Percentiles rank a stretch among this genome's conserved stretches.
These are phyloP conservation scores for Tylopilus sp. DNA, from an alignment of 768 basidiomycete species.

Conservation along the genomic window DNA sequence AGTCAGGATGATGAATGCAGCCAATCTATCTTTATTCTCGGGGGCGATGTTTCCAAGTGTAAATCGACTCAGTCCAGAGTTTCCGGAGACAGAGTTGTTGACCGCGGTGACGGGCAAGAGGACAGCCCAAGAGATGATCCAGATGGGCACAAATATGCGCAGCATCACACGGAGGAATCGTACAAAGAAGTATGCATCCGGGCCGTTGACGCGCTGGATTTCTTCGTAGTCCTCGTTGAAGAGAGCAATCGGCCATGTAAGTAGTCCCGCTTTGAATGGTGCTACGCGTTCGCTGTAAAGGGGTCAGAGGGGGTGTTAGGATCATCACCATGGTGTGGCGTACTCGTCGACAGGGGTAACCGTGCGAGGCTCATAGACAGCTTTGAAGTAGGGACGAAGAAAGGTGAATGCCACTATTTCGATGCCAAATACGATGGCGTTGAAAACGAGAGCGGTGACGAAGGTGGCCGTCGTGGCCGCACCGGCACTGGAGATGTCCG, in stretches of 20 bases:
- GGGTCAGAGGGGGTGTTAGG: slow-evolving; percentile 1
- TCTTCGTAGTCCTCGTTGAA: slow-evolving; percentile 58
- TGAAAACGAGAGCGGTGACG: slow-evolving; percentile 81
- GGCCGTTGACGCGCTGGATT: slow-evolving; percentile 68
- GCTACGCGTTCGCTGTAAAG: slow-evolving; percentile 51
- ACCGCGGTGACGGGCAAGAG: slow-evolving; percentile 74
- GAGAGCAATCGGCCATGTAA: slow-evolving; percentile 68
- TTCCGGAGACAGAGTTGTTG: slow-evolving; percentile 42
- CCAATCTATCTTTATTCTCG: slow-evolving; percentile 54
- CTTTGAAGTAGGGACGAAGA: slow-evolving; percentile 78
- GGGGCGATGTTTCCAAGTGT: slow-evolving; percentile 75
- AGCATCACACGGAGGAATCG: slow-evolving; percentile 86
- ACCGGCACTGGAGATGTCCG: slow-evolving; percentile 38
- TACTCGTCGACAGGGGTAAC: slow-evolving; percentile 50
- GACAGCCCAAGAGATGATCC: slow-evolving; percentile 84
- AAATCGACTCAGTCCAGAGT: slow-evolving; percentile 62
- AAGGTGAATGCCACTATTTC: slow-evolving; percentile 81
- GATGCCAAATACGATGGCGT: slow-evolving; percentile 63
- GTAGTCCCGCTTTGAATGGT: slow-evolving; percentile 45
- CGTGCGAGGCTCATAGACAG: slow-evolving; percentile 87
- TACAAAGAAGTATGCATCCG: slow-evolving; percentile 93
- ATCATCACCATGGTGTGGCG: slow-evolving; percentile 18
- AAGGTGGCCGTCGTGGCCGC: slow-evolving; percentile 77
- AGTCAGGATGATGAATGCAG: slow-evolving; percentile 73
- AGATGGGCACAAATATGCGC: slow-evolving; percentile 83